These are phyloP conservation scores for Neurospora intermedia DNA, from an alignment of 495 filamentous ascomycete species.

Conservation along the genomic window DNA sequence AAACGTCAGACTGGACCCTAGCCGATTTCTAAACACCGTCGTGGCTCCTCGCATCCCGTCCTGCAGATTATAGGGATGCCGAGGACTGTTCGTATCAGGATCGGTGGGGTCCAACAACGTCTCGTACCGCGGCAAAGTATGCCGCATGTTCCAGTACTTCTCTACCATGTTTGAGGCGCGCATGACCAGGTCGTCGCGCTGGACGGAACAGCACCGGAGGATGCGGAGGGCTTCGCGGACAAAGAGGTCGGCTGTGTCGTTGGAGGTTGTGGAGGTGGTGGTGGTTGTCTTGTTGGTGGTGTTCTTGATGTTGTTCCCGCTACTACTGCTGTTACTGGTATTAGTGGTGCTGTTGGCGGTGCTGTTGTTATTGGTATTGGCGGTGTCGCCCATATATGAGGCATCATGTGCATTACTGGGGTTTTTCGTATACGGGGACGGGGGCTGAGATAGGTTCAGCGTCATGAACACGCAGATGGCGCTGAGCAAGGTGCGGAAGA, in stretches of 20 bases:
- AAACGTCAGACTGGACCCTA: slow-evolving; percentile 30
- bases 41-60: neutral
- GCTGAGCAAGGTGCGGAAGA: slow-evolving; percentile 27
- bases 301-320: neutral
- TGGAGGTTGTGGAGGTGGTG: slow-evolving; percentile 15
- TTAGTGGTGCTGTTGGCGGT: neutral
- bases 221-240: slow-evolving; percentile 13
- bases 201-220: slow-evolving; percentile 15
- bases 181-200: slow-evolving; percentile 23
- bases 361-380: neutral
- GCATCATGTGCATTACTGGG: neutral
- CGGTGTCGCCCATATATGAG: neutral
- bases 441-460: slow-evolving; percentile 15
- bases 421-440: neutral
- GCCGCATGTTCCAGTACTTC: slow-evolving; percentile 20
- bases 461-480: slow-evolving; percentile 30
- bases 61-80: neutral
- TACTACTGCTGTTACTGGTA: neutral
- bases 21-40: slow-evolving; percentile 21
- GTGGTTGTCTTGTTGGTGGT: neutral
- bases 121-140: slow-evolving; percentile 9
- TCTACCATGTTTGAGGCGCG: slow-evolving; percentile 27
- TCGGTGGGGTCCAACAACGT: slow-evolving; percentile 7
- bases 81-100: neutral
- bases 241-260: slow-evolving; percentile 10